Base-by-base conservation (phyloP, 2,329 filamentous ascomycete species). In the Fusarium virguliforme region DNA sequence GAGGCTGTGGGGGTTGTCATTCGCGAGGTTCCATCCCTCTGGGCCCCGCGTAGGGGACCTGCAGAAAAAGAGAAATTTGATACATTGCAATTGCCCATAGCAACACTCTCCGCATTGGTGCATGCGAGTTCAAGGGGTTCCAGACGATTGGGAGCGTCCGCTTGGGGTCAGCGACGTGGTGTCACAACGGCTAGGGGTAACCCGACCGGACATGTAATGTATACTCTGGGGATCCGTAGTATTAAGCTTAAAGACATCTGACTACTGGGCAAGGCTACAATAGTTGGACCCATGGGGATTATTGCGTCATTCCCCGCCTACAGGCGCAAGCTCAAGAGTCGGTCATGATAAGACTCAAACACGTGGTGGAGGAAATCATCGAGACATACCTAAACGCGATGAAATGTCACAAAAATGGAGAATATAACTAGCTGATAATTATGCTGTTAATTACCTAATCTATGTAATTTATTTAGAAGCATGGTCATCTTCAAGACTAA, bases 1-100 rank as follows among this genome's bases (percentile, higher is more conserved):
- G 54, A 41, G 4, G 15, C 9, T 22, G 24, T 4, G 24, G 5
- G 4, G 30, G 12, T 4, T 6, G n/a, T 62, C 53, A 71, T 71
- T 71, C 55, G 68, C 26, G 26, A 30, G 50, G 68, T 63, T 57
- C 59, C 40, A 63, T 54, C n/a, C 38, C 40, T 34, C 13, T 18
- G 10, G 30, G 7, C 43, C 28, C 13, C 30, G 48, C 13, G 59
- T 58, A 53, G 35, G 64, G 64, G 57, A 10, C 62, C 40, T 68
- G 22, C 58, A 8, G n/a, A 10, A 8, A 12, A 48, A 41, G 40
- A 69, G 60, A 69, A 72, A 69, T 70, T 56, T 34, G 57, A 55
- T 59, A 32, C n/a, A 72, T 63, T 50, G 12, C 15, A 30, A 43
- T 58, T 53, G 32, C 10, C 18, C 18, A 18, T 18, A 18, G 18